These are phyloP conservation scores for Phytopythium litorale DNA, from an alignment of 352 stramenopile genomes.

Conservation along the genomic window DNA sequence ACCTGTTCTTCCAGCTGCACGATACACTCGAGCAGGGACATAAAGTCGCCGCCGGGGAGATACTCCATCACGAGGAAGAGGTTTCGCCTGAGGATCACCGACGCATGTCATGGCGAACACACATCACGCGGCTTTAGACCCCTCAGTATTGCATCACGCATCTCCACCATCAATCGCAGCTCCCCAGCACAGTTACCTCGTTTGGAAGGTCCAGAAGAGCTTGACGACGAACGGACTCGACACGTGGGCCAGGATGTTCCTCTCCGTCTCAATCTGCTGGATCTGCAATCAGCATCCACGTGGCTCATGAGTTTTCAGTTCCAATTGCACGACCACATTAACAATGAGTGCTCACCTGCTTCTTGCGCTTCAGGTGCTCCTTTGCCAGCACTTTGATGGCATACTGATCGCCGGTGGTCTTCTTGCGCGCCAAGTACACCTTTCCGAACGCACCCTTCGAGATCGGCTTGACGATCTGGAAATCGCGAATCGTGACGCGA, in stretches of 20 bases:
- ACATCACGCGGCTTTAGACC: not conserved
- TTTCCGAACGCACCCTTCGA: constrained; percentile 88
- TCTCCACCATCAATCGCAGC: not conserved
- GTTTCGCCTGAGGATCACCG: constrained; percentile 39
- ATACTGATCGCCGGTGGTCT: constrained; percentile 86
- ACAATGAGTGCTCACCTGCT: constrained; percentile 44
- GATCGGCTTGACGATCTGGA: constrained; percentile 89
- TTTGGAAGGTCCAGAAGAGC: constrained; percentile 90
- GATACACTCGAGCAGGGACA: constrained; percentile 86
- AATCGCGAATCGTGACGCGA: constrained; percentile 77
- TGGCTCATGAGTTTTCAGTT: not conserved
- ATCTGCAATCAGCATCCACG: constrained; percentile 33
- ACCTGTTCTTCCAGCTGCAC: constrained; percentile 87
- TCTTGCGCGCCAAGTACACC: constrained; percentile 86
- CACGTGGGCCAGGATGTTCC: constrained; percentile 84
- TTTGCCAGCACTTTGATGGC: constrained; percentile 91
- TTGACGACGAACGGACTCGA: constrained; percentile 91
- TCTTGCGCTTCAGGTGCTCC: constrained; percentile 86
- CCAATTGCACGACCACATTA: constrained; percentile 5
- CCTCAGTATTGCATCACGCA: not conserved
- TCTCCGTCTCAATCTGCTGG: constrained; percentile 84
- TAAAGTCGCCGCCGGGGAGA: constrained; percentile 87
- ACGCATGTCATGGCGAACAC: not conserved
- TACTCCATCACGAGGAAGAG: constrained; percentile 92
- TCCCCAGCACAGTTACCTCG: constrained; percentile 38